Evolutionary conservation across 2,329 filamentous ascomycete genomes (phyloP).

Genomic region (Aotearoamyces nothofagi): DNA sequence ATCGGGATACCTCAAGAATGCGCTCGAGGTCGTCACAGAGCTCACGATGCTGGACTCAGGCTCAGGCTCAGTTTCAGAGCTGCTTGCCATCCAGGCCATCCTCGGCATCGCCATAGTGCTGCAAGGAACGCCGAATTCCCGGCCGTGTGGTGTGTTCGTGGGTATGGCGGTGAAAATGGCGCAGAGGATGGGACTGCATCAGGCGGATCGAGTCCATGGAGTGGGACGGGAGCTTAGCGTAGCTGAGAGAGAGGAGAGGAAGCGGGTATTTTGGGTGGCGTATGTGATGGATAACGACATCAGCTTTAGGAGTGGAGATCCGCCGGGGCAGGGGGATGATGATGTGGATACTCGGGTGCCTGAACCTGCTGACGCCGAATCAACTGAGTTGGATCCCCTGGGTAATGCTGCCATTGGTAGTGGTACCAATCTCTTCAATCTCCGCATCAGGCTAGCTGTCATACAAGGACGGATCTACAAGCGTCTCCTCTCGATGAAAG

Average conservation of each 20-base stretch:
- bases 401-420: conserved; percentile 1
- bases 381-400: conserved; percentile 6
- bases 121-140: conserved; percentile 11
- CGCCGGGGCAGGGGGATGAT: conserved; percentile 45
- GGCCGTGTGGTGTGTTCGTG: conserved; percentile 8
- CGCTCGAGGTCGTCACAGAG: conserved; percentile 5
- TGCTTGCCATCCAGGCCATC: conserved; percentile 10
- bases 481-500: conserved; percentile 4
- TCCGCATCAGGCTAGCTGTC: conserved; percentile 2
- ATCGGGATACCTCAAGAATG: conserved; percentile 9
- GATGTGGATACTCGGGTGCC: conserved; percentile 21
- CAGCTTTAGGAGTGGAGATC: conserved; percentile 42
- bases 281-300: conserved; percentile 51
- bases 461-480: conserved; percentile 7
- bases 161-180: conserved; percentile 10
- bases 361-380: too few species aligned
- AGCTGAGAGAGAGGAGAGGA: conserved; percentile 21
- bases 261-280: conserved; percentile 49
- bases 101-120: conserved; percentile 11
- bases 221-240: conserved; percentile 4
- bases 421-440: conserved; percentile 5
- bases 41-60: conserved; percentile 5
- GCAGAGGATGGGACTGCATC: conserved; percentile 9
- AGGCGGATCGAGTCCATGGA: conserved; percentile 4
- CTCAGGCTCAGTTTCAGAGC: too few species aligned